These are phyloP conservation scores for Talaromyces sp. DNA, from an alignment of 2,329 filamentous ascomycete genomes.

Conservation along the genomic window DNA sequence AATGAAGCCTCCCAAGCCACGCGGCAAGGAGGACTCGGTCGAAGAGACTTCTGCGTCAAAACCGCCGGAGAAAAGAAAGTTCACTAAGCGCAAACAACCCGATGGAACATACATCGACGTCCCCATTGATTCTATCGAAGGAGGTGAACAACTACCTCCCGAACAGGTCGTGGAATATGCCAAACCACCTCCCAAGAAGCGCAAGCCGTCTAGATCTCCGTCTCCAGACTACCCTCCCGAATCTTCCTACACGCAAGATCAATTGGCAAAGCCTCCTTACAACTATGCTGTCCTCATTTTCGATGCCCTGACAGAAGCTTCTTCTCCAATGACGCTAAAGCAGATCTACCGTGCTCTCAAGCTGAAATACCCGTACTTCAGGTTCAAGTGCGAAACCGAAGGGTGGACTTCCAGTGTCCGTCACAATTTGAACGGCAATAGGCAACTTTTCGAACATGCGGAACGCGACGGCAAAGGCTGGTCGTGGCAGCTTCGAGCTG, in stretches of 20 bases:
- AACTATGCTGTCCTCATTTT: constrained; percentile 61
- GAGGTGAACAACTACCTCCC: constrained; percentile 24
- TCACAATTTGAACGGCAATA: constrained; percentile 56
- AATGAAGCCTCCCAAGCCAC: constrained; percentile 20
- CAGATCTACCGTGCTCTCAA: constrained; percentile 61
- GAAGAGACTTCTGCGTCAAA: constrained; percentile 30
- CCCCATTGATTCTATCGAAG: constrained; percentile 39
- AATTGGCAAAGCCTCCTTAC: constrained; percentile 55
- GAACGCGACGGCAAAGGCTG: constrained; percentile 58
- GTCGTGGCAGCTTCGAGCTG: constrained; percentile 56
- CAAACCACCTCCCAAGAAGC: constrained; percentile 43
- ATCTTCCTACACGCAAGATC: constrained; percentile 55
- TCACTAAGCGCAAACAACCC: constrained; percentile 42
- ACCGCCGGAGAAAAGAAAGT: constrained; percentile 41
- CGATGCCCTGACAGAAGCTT: constrained; percentile 54
- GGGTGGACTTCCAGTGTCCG: constrained; percentile 64
- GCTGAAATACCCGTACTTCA: constrained; percentile 56
- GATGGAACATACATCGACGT: constrained; percentile 34
- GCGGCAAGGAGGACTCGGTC: constrained; percentile 26
- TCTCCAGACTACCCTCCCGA: constrained; percentile 57
- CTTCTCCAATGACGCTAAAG: constrained; percentile 56
- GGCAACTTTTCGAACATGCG: constrained; percentile 53
- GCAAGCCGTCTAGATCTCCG: constrained; percentile 52
- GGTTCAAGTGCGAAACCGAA: constrained; percentile 57
- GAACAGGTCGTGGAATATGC: constrained; percentile 36